A percentile compares a stretch with the other conserved stretches of the same genome.
Conservation (phyloP, 768 basidiomycete genomes). For the Mycena capillaripes region DNA sequence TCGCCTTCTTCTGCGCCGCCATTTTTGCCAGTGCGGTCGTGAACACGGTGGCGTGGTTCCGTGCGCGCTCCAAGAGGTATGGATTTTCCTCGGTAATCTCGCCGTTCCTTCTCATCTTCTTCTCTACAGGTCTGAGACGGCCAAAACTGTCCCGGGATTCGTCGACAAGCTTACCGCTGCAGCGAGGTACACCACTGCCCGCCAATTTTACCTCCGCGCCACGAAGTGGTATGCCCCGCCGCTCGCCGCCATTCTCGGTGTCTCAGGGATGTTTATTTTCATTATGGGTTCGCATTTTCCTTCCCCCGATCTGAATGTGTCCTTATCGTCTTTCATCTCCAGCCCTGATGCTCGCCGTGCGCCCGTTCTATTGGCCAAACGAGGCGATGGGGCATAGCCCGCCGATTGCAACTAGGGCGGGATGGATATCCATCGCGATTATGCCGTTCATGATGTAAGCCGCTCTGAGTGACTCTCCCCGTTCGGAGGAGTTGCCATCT, state of each 20-base stretch:
- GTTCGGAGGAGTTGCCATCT: background rate
- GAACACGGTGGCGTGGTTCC: conserved; percentile 25
- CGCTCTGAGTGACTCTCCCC: background rate
- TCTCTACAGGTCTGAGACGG: background rate
- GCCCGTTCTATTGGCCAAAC: conserved; percentile 49
- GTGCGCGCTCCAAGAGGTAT: conserved; percentile 22
- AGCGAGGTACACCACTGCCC: conserved; percentile 38
- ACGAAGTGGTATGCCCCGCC: conserved; percentile 47
- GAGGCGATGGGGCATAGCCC: conserved; percentile 47
- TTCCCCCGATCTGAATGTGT: background rate
- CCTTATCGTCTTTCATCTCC: background rate
- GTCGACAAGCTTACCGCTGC: conserved; percentile 39
- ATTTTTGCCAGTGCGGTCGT: conserved; percentile 36
- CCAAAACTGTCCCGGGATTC: background rate
- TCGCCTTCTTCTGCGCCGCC: conserved; percentile 47
- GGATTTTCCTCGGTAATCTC: background rate
- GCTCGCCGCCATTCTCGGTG: conserved; percentile 41
- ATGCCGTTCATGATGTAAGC: conserved; percentile 53
- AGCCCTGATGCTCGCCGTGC: conserved; percentile 43
- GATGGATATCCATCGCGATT: conserved; percentile 53
- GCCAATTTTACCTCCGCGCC: conserved; percentile 40
- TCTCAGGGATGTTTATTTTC: conserved; percentile 43
- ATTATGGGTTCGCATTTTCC: conserved; percentile 34
- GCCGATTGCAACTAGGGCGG: conserved; percentile 47
- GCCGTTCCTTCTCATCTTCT: too few species aligned